These are phyloP conservation scores for Fraxinus dipetala DNA, from an alignment of 305 asterid species.

Conservation along the genomic window DNA sequence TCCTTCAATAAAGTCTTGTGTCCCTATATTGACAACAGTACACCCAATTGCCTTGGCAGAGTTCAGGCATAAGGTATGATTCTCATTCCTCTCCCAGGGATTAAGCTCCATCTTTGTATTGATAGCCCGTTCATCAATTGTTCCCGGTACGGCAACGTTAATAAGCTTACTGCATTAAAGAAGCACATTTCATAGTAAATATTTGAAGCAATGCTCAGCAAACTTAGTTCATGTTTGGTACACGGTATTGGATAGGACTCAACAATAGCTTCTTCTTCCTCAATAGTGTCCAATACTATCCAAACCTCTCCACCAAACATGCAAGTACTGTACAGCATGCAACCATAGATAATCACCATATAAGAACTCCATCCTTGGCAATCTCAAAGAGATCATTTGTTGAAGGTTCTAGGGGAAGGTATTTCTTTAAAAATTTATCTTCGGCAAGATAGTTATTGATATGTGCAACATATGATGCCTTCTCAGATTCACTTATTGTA, in stretches of 20 bases:
- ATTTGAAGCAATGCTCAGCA: conserved; percentile 9
- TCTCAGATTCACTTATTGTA: conserved; percentile 67
- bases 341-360: conserved; percentile 45
- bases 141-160: conserved; percentile 73
- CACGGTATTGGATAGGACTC: not conserved
- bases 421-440: conserved; percentile 55
- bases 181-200: conserved; percentile 9
- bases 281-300: not conserved
- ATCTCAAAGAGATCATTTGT: conserved; percentile 68
- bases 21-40: conserved; percentile 76
- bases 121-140: conserved; percentile 74
- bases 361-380: conserved; percentile 76
- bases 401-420: conserved; percentile 58
- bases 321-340: conserved; percentile 1
- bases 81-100: conserved; percentile 84
- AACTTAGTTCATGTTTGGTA: not conserved
- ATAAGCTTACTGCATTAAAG: conserved; percentile 63
- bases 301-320: not conserved
- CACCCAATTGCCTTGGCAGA: conserved; percentile 88
- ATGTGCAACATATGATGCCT: conserved; percentile 71
- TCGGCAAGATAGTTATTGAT: conserved; percentile 58
- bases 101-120: conserved; percentile 66
- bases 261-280: not conserved
- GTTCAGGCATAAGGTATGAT: conserved; percentile 74
- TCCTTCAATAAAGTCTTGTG: conserved; percentile 75